Conservation (phyloP, 768 basidiomycete genomes). For the Tricholoma matsutake region DNA sequence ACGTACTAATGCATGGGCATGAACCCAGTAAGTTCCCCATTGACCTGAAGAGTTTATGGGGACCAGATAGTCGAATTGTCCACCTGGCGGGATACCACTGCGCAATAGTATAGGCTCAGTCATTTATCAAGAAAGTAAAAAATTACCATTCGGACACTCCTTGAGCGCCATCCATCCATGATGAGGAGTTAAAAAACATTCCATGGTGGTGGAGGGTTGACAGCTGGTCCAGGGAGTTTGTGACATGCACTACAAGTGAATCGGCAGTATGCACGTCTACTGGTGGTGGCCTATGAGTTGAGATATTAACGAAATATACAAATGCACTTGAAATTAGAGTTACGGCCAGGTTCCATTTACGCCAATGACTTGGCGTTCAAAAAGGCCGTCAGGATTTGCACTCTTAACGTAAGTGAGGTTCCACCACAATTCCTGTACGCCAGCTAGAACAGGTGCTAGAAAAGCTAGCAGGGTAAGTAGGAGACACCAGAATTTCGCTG, state of each 20-base stretch:
- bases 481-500: slow-evolving; percentile 15
- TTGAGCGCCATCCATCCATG: slow-evolving; percentile 88
- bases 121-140: background rate
- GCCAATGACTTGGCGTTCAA: slow-evolving; percentile 73
- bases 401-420: slow-evolving; percentile 81
- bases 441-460: slow-evolving; percentile 49
- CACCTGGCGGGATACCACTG: slow-evolving; percentile 77
- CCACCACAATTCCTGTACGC: slow-evolving; percentile 80
- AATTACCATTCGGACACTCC: slow-evolving; percentile 80
- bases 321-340: slow-evolving; percentile 27
- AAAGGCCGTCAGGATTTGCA: slow-evolving; percentile 83
- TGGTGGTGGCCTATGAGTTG: slow-evolving; percentile 65
- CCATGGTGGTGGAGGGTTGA: slow-evolving; percentile 90
- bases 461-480: slow-evolving; percentile 28
- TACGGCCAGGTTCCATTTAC: slow-evolving; percentile 95
- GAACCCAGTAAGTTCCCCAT: slow-evolving; percentile 82
- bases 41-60: slow-evolving; percentile 66
- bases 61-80: slow-evolving; percentile 71
- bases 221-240: slow-evolving; percentile 64
- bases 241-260: slow-evolving; percentile 71
- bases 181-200: slow-evolving; percentile 86
- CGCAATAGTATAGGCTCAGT: background rate
- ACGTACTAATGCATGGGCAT: slow-evolving; percentile 58
- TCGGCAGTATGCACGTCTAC: slow-evolving; percentile 71
- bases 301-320: background rate